phyloP scores from a whole-genome alignment of 2,329 filamentous ascomycete species.

The Byssochlamys sp. region DNA sequence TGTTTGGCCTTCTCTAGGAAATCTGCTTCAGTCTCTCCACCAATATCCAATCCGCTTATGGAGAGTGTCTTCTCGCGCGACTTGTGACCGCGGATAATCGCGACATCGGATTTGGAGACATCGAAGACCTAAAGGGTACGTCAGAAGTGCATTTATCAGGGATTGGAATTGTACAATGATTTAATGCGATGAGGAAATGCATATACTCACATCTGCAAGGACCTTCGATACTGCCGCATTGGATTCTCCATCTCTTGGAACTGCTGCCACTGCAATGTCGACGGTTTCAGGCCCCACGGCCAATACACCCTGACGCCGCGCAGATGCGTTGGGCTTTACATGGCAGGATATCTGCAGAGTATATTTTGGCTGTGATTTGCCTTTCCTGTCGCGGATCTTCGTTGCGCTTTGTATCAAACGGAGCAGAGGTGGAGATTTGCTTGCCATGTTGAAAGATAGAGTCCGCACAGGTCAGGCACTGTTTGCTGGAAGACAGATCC shows the following conservation, averaged over 20 bases:
- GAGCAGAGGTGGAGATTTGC: not conserved
- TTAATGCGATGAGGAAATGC: not conserved
- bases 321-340: conserved; percentile 57
- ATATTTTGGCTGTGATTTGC: conserved; percentile 9
- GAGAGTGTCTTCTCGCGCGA: conserved; percentile 54
- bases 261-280: conserved; percentile 57
- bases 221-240: conserved; percentile 58
- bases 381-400: not conserved
- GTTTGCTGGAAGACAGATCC: not conserved
- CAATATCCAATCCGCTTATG: conserved; percentile 20
- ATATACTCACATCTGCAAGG: conserved; percentile 46
- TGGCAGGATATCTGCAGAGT: conserved; percentile 54
- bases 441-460: not conserved
- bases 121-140: conserved; percentile 41
- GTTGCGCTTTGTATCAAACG: not conserved
- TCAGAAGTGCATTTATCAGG: not conserved
- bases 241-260: conserved; percentile 57
- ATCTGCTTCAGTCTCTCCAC: conserved; percentile 21
- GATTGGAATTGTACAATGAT: not conserved
- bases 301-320: conserved; percentile 51
- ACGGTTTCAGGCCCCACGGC: conserved; percentile 49
- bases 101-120: conserved; percentile 54
- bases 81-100: conserved; percentile 54
- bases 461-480: not conserved
- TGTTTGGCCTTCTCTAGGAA: conserved; percentile 16